These are phyloP conservation scores for Hypoxylon sp. DNA, from an alignment of 2,329 filamentous ascomycete species.

Conservation along the genomic window DNA sequence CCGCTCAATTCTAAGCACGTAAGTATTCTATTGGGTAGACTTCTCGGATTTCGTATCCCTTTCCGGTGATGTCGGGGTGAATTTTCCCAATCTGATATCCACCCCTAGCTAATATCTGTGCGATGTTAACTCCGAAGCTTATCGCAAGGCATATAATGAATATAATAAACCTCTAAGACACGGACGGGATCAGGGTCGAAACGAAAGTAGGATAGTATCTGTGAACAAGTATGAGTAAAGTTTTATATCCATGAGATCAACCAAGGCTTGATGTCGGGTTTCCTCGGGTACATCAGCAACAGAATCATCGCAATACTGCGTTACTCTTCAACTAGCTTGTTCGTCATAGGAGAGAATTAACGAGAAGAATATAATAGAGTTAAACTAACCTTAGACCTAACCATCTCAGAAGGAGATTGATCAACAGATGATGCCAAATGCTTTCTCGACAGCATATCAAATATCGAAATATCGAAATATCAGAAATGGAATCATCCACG, in stretches of 20 bases:
- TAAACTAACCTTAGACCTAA: background rate
- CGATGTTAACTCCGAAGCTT: too few relatives aligned
- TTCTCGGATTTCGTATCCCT: background rate
- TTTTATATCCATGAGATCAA: background rate
- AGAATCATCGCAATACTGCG: constrained; percentile 13
- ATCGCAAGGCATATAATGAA: background rate
- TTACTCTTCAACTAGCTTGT: constrained; percentile 2
- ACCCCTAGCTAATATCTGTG: background rate
- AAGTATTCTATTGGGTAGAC: background rate
- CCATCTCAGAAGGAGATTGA: background rate
- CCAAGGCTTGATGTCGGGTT: background rate
- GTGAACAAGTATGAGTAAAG: background rate
- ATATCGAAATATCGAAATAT: too few relatives aligned
- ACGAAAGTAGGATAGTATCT: background rate
- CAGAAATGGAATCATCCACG: too few relatives aligned
- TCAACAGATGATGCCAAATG: background rate
- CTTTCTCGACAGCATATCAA: too few relatives aligned
- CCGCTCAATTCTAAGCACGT: background rate
- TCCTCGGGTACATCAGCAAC: constrained; percentile 33
- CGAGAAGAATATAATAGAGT: background rate
- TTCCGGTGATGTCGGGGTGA: background rate
- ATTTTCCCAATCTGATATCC: background rate
- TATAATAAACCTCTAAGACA: constrained; percentile 35
- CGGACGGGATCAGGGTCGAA: background rate
- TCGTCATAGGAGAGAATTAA: constrained; percentile 17